Base-by-base conservation (phyloP, 164 flowering plant genomes). In the Vitis labrusca region DNA sequence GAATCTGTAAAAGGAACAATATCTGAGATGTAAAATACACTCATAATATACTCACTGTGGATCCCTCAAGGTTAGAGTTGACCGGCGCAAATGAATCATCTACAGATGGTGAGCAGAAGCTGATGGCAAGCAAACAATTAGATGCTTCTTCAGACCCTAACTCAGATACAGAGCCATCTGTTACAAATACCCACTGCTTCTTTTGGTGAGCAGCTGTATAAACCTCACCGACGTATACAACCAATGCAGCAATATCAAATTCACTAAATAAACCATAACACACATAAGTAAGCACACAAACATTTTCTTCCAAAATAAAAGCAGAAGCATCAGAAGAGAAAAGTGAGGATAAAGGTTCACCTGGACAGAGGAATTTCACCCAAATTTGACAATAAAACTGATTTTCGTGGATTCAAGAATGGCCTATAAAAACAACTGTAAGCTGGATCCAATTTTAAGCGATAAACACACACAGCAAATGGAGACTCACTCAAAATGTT, bases 161-260 rank as follows among this genome's bases (percentile, higher is more conserved):
- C 61, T 67, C 76, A 52, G 78, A 61, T 47, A 72, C 50, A 13
- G 91, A 87, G 63, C 88, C 87, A 79, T 95, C 98, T 11, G 97
- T 83, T 70, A 91, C 89, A 82, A 95, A 95, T 60, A 93, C 88
- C 99, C 99, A 93, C 75, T 91, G 98, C 76, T 78, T 90, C 85
- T 77, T 88, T 70, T 83, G 96, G 55, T 82, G 81, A 72, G 83
- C 81, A 66, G 82, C 77, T 63, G 66, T 62, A 80, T 81, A 85
- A 68, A 79, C 85, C 66, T 90, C 89, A 64, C 99, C 99, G 68
- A 91, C 96, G 65, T 85, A 69, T 69, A 95, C 79, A 77, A 93
- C 82, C 19, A 83, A 73, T 5, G 87, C 98, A 71, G 91, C 95
- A 61, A 85, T 83, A 73, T 95, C 99, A 79, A 95, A 95, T 75